These are phyloP conservation scores for Goffeauzyma gilvescens DNA, from an alignment of 768 basidiomycete species.

Conservation along the genomic window DNA sequence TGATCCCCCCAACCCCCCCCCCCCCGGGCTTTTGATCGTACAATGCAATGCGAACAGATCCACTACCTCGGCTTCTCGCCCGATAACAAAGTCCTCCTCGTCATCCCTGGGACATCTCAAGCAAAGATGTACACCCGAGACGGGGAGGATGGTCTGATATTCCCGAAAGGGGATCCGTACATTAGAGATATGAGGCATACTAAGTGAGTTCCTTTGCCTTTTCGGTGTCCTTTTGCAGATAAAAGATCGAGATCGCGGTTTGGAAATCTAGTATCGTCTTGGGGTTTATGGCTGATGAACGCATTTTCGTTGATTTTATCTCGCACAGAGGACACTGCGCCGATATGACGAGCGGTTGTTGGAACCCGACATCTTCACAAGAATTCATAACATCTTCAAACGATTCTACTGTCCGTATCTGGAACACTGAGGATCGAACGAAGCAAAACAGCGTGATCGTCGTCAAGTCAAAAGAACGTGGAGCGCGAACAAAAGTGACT, in stretches of 20 bases:
- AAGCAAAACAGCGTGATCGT: slow-evolving; percentile 94
- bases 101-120: slow-evolving; percentile 70
- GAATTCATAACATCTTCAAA: slow-evolving; percentile 82
- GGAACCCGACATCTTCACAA: slow-evolving; percentile 74
- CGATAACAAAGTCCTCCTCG: slow-evolving; percentile 66
- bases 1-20: too few relatives aligned
- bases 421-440: slow-evolving; percentile 78
- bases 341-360: slow-evolving; percentile 70
- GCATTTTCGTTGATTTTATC: too few relatives aligned
- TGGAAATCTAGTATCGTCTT: too few relatives aligned
- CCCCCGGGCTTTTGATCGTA: too few relatives aligned
- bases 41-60: too few relatives aligned
- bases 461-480: slow-evolving; percentile 86
- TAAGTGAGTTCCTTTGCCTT: too few relatives aligned
- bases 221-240: too few relatives aligned
- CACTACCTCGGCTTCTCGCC: slow-evolving; percentile 79
- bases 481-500: slow-evolving; percentile 78
- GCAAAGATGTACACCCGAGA: slow-evolving; percentile 80
- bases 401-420: slow-evolving; percentile 92
- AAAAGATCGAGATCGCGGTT: too few relatives aligned
- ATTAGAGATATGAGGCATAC: slow-evolving; percentile 98
- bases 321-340: slow-evolving; percentile 73
- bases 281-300: too few relatives aligned
- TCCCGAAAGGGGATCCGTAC: slow-evolving; percentile 87
- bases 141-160: slow-evolving; percentile 53